Conservation (phyloP, 139 green algal genomes). For the Edaphochlamys debaryana region DNA sequence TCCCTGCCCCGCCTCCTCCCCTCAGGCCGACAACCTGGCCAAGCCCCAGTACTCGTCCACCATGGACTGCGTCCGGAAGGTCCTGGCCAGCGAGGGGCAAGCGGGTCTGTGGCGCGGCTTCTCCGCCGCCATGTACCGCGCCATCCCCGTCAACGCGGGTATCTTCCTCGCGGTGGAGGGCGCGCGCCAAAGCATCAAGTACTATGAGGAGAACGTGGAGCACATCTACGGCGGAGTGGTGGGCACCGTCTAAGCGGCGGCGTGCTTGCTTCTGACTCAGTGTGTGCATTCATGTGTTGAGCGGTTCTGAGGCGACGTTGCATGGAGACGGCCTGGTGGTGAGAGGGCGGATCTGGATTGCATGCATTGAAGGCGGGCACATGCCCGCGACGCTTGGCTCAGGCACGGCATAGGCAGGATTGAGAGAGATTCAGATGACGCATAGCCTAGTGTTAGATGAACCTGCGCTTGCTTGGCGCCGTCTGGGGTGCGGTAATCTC, state of each 20-base stretch:
- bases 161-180: slow-evolving; percentile 67
- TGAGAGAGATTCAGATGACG: too few relatives aligned
- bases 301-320: too few relatives aligned
- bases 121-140: slow-evolving; percentile 54
- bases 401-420: too few relatives aligned
- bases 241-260: neutral
- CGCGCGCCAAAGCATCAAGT: slow-evolving; percentile 46
- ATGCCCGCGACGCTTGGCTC: too few relatives aligned
- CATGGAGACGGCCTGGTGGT: too few relatives aligned
- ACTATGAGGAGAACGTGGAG: slow-evolving; percentile 44
- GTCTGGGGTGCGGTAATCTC: too few relatives aligned
- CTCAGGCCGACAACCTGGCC: slow-evolving; percentile 43
- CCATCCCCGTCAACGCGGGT: slow-evolving; percentile 60
- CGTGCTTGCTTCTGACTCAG: too few relatives aligned
- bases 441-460: too few relatives aligned
- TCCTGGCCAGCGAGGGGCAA: slow-evolving; percentile 38
- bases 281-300: too few relatives aligned
- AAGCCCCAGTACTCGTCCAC: slow-evolving; percentile 59
- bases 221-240: slow-evolving; percentile 17
- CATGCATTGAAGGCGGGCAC: too few relatives aligned
- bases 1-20: neutral
- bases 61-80: slow-evolving; percentile 50
- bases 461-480: too few relatives aligned
- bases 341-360: too few relatives aligned
- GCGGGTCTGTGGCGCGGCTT: slow-evolving; percentile 56